Base-by-base conservation (phyloP, 208 protist genomes). In the Acanthamoeba lenticulata region DNA sequence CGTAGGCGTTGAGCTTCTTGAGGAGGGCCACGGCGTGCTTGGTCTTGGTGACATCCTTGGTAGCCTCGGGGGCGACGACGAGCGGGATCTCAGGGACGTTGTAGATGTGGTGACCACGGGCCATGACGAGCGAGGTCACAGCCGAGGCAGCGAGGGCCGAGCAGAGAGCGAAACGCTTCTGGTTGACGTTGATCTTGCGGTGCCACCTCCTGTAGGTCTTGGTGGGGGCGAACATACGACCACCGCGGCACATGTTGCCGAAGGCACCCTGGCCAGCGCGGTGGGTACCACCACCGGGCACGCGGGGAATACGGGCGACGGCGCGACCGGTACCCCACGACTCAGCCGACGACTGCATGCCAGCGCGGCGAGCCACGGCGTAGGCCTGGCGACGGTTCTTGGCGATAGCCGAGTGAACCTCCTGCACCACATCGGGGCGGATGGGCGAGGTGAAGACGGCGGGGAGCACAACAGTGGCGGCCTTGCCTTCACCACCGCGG, bases 241-340 rank as follows among this genome's bases (percentile, higher is more conserved):
- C 99, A 95, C 98, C 96, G 96, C 99, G 98, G 98, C 99, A 99
- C 98, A 99, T 99, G 98, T 99, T 99, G 94, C 99, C 99, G 97
- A 99, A 99, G 86, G 99, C 99, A 98, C 98, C 99, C 97, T 99
- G 98, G 92, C 99, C 99, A 83, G 98, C 98, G 92, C 98, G 98
- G 97, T 98, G 98, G 86, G 99, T 99, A 97, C 99, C 99, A 94
- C 98, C 98, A 91, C 99, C 99, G 93, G 95, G 93, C 94, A 99
- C 99, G 98, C 99, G 99, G 60, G 99, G 99, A 97, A 99, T 99
- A 99, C 99, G 99, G 60, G 99, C 98, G 44, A 99, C 99, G 90
- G 99, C 99, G 94, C 99, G 98, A 96, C 99, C 99, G 94, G 99
- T 99, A 97, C 99, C 99, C 99, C 99, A 99, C 55, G 99, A 99